These are phyloP conservation scores for Mortierella sp. DNA, from an alignment of 371 early-diverging fungal species.

Conservation along the genomic window DNA sequence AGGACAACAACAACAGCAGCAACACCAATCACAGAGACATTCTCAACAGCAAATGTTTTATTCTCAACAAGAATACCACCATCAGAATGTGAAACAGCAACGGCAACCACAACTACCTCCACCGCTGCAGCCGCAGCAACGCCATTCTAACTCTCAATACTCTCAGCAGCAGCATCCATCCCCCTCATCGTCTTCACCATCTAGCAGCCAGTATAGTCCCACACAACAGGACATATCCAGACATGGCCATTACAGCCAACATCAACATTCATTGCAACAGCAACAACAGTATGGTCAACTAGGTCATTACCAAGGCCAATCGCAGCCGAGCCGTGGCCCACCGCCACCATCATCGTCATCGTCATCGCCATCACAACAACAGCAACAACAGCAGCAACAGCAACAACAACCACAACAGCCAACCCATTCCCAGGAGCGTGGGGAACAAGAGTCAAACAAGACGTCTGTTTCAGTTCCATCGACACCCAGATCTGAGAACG, in stretches of 20 bases:
- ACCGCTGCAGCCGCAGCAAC: conserved; percentile 1
- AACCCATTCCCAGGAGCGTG: neutral
- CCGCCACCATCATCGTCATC: conserved; percentile 1
- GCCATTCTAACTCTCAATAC: no score
- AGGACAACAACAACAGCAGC: neutral
- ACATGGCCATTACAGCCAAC: conserved; percentile 12
- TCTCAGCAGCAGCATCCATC: conserved; percentile 3
- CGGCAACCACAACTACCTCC: conserved; percentile 18
- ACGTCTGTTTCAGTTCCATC: conserved; percentile 31
- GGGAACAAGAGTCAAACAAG: conserved; percentile 8
- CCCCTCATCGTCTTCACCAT: neutral
- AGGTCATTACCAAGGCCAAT: conserved; percentile 2
- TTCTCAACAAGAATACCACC: neutral
- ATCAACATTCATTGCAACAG: conserved; percentile 18
- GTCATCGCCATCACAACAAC: conserved; percentile 15
- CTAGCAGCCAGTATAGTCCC: neutral
- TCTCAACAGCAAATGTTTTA: neutral
- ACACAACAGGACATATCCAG: conserved; percentile 15
- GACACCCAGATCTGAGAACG: conserved; percentile 38
- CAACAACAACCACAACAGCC: conserved; percentile 17
- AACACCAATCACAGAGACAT: no score
- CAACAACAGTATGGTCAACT: conserved; percentile 9
- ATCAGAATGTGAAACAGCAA: neutral
- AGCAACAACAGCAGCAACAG: conserved; percentile 10
- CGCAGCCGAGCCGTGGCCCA: neutral